phyloP scores from a whole-genome alignment of 2,329 filamentous ascomycete genomes.

The Sclerotinia nivalis region DNA sequence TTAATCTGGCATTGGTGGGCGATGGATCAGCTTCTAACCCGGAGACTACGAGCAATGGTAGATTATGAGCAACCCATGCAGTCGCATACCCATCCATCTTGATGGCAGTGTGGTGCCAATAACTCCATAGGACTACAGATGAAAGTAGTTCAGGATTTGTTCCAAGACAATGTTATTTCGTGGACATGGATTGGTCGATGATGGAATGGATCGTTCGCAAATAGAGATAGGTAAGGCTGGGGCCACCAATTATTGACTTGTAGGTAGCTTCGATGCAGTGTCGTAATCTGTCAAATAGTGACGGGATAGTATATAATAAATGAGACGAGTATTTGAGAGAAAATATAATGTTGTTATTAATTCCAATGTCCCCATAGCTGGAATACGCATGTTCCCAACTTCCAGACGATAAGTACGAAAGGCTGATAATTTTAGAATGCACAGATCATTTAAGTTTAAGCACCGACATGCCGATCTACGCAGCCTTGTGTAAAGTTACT shows the following conservation, averaged over 20 bases:
- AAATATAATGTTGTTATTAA: background rate
- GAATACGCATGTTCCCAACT: background rate
- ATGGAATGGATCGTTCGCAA: slow-evolving; percentile 10
- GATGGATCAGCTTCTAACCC: slow-evolving; percentile 61
- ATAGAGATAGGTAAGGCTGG: slow-evolving; percentile 15
- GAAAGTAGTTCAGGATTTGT: background rate
- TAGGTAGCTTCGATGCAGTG: too few relatives aligned
- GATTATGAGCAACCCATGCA: slow-evolving; percentile 82
- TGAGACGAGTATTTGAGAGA: background rate
- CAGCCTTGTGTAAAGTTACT: slow-evolving; percentile 17
- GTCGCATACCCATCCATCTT: slow-evolving; percentile 76
- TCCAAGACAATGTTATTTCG: slow-evolving; percentile 19
- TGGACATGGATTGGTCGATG: slow-evolving; percentile 7
- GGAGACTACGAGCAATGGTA: slow-evolving; percentile 80
- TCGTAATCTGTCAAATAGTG: background rate
- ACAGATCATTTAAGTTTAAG: slow-evolving; percentile 7
- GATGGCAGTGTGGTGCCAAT: slow-evolving; percentile 26
- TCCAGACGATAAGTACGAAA: background rate
- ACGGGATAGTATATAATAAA: background rate
- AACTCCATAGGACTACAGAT: slow-evolving; percentile 37
- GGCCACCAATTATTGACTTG: too few relatives aligned
- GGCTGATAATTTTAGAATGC: slow-evolving; percentile 9
- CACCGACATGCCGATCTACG: slow-evolving; percentile 20
- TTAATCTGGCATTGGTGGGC: slow-evolving; percentile 35
- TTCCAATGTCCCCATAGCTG: background rate